A percentile compares a stretch with the other conserved stretches of the same genome.
These are phyloP conservation scores for Candida schatavii DNA, from an alignment of 805 yeast genomes.

Conservation along the genomic window DNA sequence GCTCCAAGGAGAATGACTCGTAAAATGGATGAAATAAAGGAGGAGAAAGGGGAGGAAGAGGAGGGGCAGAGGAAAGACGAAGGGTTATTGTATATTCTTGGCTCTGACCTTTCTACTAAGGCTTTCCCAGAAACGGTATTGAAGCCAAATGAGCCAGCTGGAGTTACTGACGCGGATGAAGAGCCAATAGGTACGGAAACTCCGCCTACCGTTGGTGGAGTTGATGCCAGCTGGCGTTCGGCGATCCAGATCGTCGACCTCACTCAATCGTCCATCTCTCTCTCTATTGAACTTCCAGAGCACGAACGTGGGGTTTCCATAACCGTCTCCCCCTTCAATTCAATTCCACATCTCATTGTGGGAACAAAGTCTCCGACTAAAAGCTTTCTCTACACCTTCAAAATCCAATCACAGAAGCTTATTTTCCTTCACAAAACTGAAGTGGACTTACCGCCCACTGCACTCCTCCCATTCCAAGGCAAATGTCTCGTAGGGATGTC, in stretches of 20 bases:
- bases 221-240: constrained; percentile 54
- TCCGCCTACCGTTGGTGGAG: no score
- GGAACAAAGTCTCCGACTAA: constrained; percentile 32
- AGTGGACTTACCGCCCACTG: constrained; percentile 45
- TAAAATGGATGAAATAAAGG: background rate
- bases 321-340: constrained; percentile 27
- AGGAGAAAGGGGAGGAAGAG: constrained; percentile 1
- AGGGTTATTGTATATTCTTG: constrained; percentile 7
- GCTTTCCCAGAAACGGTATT: constrained; percentile 23
- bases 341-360: constrained; percentile 40
- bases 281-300: constrained; percentile 42
- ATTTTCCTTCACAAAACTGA: constrained; percentile 59
- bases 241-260: constrained; percentile 50
- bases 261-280: constrained; percentile 28
- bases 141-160: constrained; percentile 29
- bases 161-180: constrained; percentile 46
- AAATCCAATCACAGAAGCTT: constrained; percentile 15
- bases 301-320: constrained; percentile 44
- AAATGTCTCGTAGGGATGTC: constrained; percentile 58
- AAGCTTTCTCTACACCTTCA: constrained; percentile 36
- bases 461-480: constrained; percentile 54
- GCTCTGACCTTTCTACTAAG: constrained; percentile 48
- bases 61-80: constrained; percentile 5
- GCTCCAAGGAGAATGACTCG: constrained; percentile 46
- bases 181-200: constrained; percentile 9